These are phyloP conservation scores for Auricularia cornea DNA, from an alignment of 768 basidiomycete species.

Conservation along the genomic window DNA sequence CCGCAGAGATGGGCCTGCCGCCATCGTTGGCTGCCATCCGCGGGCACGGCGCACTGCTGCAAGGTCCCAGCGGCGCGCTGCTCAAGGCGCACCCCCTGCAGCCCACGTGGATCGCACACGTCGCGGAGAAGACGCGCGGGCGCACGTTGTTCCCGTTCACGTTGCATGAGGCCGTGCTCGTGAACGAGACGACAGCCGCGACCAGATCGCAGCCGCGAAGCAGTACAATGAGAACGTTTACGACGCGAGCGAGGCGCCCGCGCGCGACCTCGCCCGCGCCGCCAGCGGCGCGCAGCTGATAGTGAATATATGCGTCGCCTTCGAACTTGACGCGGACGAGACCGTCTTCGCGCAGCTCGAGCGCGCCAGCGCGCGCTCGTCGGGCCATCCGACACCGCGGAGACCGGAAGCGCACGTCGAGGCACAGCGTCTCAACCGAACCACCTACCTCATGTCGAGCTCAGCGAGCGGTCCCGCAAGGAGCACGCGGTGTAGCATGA, in stretches of 20 bases:
- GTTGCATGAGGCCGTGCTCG: slow-evolving; percentile 1
- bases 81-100: background rate
- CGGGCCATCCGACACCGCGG: background rate
- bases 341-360: background rate
- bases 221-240: slow-evolving; percentile 3
- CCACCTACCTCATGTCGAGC: too few relatives aligned
- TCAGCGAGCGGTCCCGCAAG: too few relatives aligned
- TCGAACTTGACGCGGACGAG: background rate
- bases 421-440: too few relatives aligned
- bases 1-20: slow-evolving; percentile 3
- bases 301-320: slow-evolving; percentile 4
- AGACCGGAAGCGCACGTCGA: too few relatives aligned
- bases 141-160: slow-evolving; percentile 7
- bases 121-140: slow-evolving; percentile 1
- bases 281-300: background rate
- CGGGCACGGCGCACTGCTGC: slow-evolving; percentile 5
- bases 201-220: slow-evolving; percentile 3
- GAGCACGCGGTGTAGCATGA: too few relatives aligned
- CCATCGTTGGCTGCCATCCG: slow-evolving; percentile 6
- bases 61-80: background rate
- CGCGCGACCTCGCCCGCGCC: background rate
- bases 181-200: slow-evolving; percentile 3
- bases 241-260: slow-evolving; percentile 1
- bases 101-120: background rate
- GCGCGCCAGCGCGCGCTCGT: background rate